phyloP scores from a whole-genome alignment of 306 rosid species.

The Medicago ruthenica region DNA sequence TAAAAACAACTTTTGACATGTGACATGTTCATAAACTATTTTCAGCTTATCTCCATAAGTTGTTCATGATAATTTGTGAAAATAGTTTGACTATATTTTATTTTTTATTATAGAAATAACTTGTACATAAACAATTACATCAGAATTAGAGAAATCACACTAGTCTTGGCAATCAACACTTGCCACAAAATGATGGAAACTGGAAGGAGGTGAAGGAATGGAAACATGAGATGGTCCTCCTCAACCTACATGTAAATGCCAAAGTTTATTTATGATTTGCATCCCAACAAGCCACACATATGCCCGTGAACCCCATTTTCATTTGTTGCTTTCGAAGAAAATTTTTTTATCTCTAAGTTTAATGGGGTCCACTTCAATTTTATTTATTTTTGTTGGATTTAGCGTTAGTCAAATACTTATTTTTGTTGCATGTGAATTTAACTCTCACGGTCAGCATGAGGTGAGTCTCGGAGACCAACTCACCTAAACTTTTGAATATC shows the following conservation, averaged over 20 bases:
- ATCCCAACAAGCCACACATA: conserved; percentile 23
- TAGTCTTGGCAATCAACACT: background rate
- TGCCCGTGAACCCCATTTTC: conserved; percentile 51
- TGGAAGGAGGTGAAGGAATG: background rate
- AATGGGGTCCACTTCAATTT: conserved; percentile 37
- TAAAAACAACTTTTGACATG: too few relatives aligned
- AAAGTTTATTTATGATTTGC: conserved; percentile 19
- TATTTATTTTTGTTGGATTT: background rate
- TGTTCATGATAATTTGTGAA: too few relatives aligned
- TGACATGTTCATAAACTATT: too few relatives aligned
- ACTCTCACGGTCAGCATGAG: too few relatives aligned
- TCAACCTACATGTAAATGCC: background rate
- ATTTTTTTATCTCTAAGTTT: conserved; percentile 11
- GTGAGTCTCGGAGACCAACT: too few relatives aligned
- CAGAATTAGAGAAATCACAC: too few relatives aligned
- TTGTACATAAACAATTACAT: too few relatives aligned
- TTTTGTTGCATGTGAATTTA: too few relatives aligned
- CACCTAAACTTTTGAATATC: too few relatives aligned
- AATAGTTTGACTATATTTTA: too few relatives aligned
- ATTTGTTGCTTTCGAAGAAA: conserved; percentile 33
- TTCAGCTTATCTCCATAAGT: too few relatives aligned
- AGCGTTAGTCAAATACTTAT: background rate
- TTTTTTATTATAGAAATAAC: too few relatives aligned
- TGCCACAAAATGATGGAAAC: background rate
- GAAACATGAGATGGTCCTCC: background rate